phyloP scores from a whole-genome alignment of 208 protist species.

The Tetramitus jugosus region DNA sequence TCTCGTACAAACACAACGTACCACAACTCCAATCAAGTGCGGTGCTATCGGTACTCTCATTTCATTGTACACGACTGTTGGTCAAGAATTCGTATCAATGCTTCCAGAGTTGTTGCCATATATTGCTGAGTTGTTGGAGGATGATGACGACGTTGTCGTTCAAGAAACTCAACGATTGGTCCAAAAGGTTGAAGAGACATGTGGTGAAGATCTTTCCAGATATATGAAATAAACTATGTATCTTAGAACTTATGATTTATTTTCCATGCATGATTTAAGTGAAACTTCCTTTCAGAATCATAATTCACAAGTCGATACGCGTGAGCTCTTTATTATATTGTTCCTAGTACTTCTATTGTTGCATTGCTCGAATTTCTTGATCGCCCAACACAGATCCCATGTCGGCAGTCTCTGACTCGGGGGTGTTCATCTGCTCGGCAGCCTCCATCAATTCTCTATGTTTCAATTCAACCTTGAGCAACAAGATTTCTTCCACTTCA shows the following conservation, averaged over 20 bases:
- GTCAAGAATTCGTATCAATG: not conserved
- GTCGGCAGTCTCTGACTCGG: too few relatives aligned
- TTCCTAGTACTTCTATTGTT: too few relatives aligned
- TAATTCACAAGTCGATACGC: too few relatives aligned
- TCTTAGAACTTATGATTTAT: too few relatives aligned
- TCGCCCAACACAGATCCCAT: too few relatives aligned
- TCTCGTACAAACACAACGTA: not conserved
- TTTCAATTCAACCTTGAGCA: too few relatives aligned
- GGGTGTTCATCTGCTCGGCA: too few relatives aligned
- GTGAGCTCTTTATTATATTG: too few relatives aligned
- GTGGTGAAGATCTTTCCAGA: slow-evolving; percentile 6
- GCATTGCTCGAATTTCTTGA: too few relatives aligned
- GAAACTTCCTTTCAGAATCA: too few relatives aligned
- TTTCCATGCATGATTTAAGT: not conserved
- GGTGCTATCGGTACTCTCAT: not conserved
- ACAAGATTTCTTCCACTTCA: too few relatives aligned
- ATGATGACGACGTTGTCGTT: not conserved
- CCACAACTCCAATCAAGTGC: not conserved
- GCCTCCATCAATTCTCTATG: too few relatives aligned
- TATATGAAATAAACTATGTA: slow-evolving; percentile 19
- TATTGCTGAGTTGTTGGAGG: slow-evolving; percentile 23
- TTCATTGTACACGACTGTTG: slow-evolving; percentile 3
- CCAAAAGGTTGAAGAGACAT: not conserved
- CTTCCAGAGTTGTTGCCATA: slow-evolving; percentile 18
- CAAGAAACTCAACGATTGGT: not conserved